Base-by-base conservation (phyloP, 2,329 filamentous ascomycete genomes). In the Magnaporthiopsis rhizophila region DNA sequence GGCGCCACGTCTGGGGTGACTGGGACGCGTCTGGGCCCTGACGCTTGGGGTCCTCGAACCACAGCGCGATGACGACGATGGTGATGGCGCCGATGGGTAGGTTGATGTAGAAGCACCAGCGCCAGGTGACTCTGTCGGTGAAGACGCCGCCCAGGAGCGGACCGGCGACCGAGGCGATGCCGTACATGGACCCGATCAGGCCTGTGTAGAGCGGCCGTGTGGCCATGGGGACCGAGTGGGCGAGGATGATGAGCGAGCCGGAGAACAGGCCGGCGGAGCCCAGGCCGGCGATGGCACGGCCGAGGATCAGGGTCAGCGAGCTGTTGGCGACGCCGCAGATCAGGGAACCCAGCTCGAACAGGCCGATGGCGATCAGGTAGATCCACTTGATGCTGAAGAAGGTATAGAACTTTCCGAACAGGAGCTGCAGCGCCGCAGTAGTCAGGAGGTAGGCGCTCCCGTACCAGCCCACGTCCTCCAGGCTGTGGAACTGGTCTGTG, bases 401-500 rank as follows among this genome's bases (percentile, higher is more conserved):
- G 32, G 73, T 74, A 67, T 76, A 79, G 59, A 78, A 66, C 63
- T 75, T 75, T 45, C 72, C 72, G 56, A 70, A 71, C n/a, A 69
- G 64, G 9, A 74, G 68, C 66, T 75, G 74, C 58, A 75, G 70
- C 0, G 74, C 71, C 63, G 72, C 68, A 28, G 72, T 69, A 36
- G 75, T 75, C 64, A 78, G 70, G 65, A 76, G 68, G 67, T 77
- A 75, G 26, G 74, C 74, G 24, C 72, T 73, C 11, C 76, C 77
- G 62, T 79, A 80, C 78, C 78, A 80, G 63, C 75, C 77, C 13
- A 80, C 74, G 65, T 80, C 78, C 26, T 71, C 71, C 0, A 79
- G 71, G 58, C 75, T 71, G 59, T 76, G 71, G 69, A 76, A 73
- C 60, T 74, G 68, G 67, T 72, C 70, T 1, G 74, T 74, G 62